Percentiles rank a stretch among this genome's conserved stretches.
phyloP scores from a whole-genome alignment of 352 stramenopile genomes.

The Pythium sp. region DNA sequence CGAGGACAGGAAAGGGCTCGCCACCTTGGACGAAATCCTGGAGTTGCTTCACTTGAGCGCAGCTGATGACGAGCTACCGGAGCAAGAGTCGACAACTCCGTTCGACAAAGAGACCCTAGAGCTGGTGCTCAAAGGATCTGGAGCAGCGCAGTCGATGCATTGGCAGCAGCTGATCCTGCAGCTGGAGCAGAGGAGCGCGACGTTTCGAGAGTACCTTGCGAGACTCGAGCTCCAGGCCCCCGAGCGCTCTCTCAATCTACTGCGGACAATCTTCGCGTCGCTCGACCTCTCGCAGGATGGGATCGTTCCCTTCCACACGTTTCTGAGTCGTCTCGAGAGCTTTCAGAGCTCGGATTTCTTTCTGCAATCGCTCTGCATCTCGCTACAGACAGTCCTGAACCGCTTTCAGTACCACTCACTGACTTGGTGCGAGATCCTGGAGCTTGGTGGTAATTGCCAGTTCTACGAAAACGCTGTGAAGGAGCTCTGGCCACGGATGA shows the following conservation, averaged over 20 bases:
- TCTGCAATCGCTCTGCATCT: conserved; percentile 25
- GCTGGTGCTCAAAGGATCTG: conserved; percentile 19
- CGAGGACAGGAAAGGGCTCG: conserved; percentile 1
- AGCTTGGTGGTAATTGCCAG: conserved; percentile 13
- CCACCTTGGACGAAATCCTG: conserved; percentile 11
- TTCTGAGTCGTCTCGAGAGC: conserved; percentile 32
- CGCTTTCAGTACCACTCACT: conserved; percentile 17
- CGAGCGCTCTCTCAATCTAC: conserved; percentile 16
- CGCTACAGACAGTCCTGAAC: conserved; percentile 22
- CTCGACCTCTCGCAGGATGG: conserved; percentile 45
- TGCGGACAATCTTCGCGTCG: conserved; percentile 33
- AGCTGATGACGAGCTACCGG: not conserved
- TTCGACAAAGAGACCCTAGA: conserved; percentile 9
- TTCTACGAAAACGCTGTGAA: conserved; percentile 20
- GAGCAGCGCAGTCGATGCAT: conserved; percentile 31
- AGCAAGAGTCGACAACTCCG: not conserved
- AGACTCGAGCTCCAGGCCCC: conserved; percentile 28
- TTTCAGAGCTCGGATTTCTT: conserved; percentile 17
- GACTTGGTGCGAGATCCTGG: conserved; percentile 36
- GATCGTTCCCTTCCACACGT: conserved; percentile 36
- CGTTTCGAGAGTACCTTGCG: conserved; percentile 36
- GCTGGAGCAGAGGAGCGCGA: conserved; percentile 33
- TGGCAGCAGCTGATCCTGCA: conserved; percentile 62
- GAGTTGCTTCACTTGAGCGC: not conserved
- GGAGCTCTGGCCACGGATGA: conserved; percentile 38